Evolutionary conservation across 192 early-diverging fungal species (phyloP).

Genomic region (Podila epicladia): DNA sequence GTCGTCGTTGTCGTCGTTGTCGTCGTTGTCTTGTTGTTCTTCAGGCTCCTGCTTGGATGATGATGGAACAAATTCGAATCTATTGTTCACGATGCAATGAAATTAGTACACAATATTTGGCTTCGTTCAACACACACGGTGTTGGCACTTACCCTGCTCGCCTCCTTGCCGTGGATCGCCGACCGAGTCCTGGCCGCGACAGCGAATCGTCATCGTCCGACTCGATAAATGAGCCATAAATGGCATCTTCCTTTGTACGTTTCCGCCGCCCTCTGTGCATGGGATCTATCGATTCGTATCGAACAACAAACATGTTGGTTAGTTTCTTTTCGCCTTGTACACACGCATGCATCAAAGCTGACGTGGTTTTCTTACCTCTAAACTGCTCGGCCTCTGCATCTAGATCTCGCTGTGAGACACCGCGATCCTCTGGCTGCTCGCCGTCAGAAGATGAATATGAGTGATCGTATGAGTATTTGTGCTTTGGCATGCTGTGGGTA

Average conservation of each 20-base stretch:
- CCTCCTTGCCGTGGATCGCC: slow-evolving; percentile 14
- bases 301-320: background rate
- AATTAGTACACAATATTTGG: background rate
- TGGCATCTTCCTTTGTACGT: slow-evolving; percentile 68
- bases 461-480: slow-evolving; percentile 27
- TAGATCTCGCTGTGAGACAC: slow-evolving; percentile 54
- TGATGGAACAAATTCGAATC: slow-evolving; percentile 1
- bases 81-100: background rate
- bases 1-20: no score
- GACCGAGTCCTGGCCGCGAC: background rate
- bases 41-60: background rate
- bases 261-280: slow-evolving; percentile 50
- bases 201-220: slow-evolving; percentile 29
- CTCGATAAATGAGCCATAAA: slow-evolving; percentile 66
- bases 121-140: background rate
- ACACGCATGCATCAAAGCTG: no score
- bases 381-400: slow-evolving; percentile 67
- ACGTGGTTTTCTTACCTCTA: slow-evolving; percentile 18
- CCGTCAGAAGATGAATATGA: slow-evolving; percentile 37
- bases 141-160: slow-evolving; percentile 6
- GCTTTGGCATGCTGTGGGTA: slow-evolving; percentile 13
- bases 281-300: slow-evolving; percentile 14
- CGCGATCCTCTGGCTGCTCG: slow-evolving; percentile 29
- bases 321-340: no score
- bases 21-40: background rate